These are phyloP conservation scores for Pichia inconspicua DNA, from an alignment of 1,139 yeast genomes.

Conservation along the genomic window DNA sequence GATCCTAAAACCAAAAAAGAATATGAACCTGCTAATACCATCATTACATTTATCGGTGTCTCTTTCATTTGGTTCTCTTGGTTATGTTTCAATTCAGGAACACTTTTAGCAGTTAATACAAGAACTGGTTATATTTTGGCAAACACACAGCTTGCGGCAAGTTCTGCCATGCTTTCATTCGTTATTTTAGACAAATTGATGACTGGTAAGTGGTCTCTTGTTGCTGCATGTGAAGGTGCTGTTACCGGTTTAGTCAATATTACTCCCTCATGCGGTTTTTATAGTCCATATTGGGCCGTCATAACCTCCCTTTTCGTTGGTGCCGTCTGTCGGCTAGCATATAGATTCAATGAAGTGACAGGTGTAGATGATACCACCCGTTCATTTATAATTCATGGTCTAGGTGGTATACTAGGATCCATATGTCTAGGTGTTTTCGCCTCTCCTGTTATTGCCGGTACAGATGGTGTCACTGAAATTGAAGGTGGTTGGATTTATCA, in stretches of 20 bases:
- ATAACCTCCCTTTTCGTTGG: slow-evolving; percentile 39
- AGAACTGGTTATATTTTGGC: slow-evolving; percentile 43
- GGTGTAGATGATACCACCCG: slow-evolving; percentile 42
- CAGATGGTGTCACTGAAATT: slow-evolving; percentile 40
- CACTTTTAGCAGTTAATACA: slow-evolving; percentile 36
- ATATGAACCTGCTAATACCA: slow-evolving; percentile 34
- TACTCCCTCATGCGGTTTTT: slow-evolving; percentile 45
- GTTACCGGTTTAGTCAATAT: slow-evolving; percentile 44
- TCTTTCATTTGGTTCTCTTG: slow-evolving; percentile 45
- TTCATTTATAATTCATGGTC: slow-evolving; percentile 41
- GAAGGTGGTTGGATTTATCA: slow-evolving; percentile 46
- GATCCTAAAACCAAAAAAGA: slow-evolving; percentile 27
- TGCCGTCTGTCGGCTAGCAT: slow-evolving; percentile 33
- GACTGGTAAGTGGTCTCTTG: slow-evolving; percentile 37
- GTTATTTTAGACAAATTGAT: slow-evolving; percentile 30
- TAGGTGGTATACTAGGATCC: slow-evolving; percentile 42
- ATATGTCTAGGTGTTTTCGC: slow-evolving; percentile 40
- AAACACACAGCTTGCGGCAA: slow-evolving; percentile 43
- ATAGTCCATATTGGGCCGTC: slow-evolving; percentile 43
- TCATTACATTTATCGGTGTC: slow-evolving; percentile 40
- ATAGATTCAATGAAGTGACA: slow-evolving; percentile 34
- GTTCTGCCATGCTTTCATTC: slow-evolving; percentile 35
- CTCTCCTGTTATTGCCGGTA: slow-evolving; percentile 38
- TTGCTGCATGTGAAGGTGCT: slow-evolving; percentile 43
- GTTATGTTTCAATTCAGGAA: slow-evolving; percentile 47